Percentiles rank a stretch among this genome's conserved stretches.
Evolutionary conservation across 139 green algal species (phyloP).

Genomic region (Chlorella vulgaris): DNA sequence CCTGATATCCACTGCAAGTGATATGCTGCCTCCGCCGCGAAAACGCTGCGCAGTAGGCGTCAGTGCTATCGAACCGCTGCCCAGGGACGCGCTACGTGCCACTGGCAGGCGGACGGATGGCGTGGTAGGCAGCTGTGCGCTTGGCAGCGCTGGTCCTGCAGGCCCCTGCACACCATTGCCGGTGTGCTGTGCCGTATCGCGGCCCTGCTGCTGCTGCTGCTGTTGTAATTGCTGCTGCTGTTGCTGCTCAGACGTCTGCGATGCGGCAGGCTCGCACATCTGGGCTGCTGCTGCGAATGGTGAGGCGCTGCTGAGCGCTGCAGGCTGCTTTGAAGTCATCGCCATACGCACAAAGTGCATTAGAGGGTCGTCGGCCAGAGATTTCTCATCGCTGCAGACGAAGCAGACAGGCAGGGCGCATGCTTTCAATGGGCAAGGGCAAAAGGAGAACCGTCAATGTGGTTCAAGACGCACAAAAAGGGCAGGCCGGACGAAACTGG

Average conservation of each 20-base stretch:
- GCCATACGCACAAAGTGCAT: conserved; percentile 7
- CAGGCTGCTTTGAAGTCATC: neutral
- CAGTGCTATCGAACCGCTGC: too few relatives aligned
- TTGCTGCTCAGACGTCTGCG: neutral
- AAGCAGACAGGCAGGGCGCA: too few relatives aligned
- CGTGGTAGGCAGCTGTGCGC: too few relatives aligned
- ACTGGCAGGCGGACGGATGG: too few relatives aligned
- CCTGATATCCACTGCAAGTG: neutral
- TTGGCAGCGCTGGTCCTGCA: too few relatives aligned
- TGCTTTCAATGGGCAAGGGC: too few relatives aligned
- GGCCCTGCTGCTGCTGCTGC: neutral
- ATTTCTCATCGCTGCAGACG: neutral
- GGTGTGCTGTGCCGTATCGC: too few relatives aligned
- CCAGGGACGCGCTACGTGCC: too few relatives aligned
- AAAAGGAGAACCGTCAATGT: too few relatives aligned
- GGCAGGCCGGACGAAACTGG: too few relatives aligned
- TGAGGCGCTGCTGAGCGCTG: neutral
- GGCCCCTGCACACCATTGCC: too few relatives aligned
- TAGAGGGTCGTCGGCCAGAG: conserved; percentile 4
- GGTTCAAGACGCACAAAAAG: too few relatives aligned
- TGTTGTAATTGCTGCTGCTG: neutral
- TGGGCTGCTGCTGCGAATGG: neutral
- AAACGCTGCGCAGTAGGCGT: neutral
- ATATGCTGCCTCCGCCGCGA: neutral
- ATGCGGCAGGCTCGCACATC: neutral